phyloP scores from a whole-genome alignment of 257 asterid species.

The Solanum tacnaense region DNA sequence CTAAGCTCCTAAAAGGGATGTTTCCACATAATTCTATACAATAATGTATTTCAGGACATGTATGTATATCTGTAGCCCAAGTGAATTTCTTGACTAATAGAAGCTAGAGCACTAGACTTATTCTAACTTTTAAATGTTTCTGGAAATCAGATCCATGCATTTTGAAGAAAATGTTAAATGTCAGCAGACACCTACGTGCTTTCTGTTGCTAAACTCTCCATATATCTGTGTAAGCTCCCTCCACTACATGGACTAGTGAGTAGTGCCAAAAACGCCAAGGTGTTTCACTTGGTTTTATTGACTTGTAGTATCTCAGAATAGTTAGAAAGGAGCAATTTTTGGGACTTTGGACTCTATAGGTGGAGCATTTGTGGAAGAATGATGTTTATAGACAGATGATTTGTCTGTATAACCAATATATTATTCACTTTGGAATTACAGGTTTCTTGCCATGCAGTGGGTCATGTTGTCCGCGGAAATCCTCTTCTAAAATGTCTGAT shows the following conservation, averaged over 20 bases:
- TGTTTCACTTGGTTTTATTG: background rate
- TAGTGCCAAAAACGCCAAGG: background rate
- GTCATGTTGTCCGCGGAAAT: conserved; percentile 42
- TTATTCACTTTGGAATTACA: conserved; percentile 20
- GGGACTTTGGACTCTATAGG: background rate
- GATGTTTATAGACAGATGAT: background rate
- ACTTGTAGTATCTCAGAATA: background rate
- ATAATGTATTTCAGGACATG: background rate
- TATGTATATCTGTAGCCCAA: background rate
- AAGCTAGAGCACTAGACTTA: background rate
- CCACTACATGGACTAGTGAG: background rate
- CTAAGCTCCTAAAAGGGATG: background rate
- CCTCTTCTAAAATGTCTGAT: conserved; percentile 44
- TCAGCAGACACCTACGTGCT: background rate
- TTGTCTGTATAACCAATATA: conserved; percentile 1
- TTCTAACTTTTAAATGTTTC: background rate
- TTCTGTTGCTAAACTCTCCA: background rate
- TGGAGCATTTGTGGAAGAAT: background rate
- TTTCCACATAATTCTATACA: background rate
- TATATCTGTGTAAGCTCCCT: background rate
- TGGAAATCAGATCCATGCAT: background rate
- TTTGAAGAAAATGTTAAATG: background rate
- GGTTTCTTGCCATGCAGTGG: conserved; percentile 57
- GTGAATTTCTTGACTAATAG: background rate
- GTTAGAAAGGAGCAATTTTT: background rate